Evolutionary conservation across 2,329 filamentous ascomycete species (phyloP), one percentile per base, ranked within the genome.

Genomic region (Lasiodiplodia sp.): DNA sequence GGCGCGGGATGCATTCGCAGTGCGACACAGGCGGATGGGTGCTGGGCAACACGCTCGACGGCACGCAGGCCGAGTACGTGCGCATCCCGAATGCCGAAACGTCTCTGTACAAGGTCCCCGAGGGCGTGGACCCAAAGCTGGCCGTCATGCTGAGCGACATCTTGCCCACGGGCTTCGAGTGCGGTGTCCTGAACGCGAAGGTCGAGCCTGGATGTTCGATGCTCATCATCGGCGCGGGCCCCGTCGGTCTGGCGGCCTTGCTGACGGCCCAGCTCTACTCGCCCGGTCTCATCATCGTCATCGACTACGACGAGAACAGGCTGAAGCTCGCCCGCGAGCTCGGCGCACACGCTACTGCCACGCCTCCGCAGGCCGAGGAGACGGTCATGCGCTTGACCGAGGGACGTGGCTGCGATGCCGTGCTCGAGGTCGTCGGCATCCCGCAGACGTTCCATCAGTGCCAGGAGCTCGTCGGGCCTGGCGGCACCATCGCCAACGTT

Each of bases 351-450:
- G 77, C 82, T 28, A 80, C 79, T 72, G 71, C 2, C 69, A 78
- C 5, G 72, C 73, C 0, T 77, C 60, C 66, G 10, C 52, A 81
- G n/a, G 77, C 80, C 0, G 75, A 80, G 4, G 77, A 81, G 11
- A 71, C 73, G 3, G 78, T 87, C 2, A 79, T 79, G 71, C 75
- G 75, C 0, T 70, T 87, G 64, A 87, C 85, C 0, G 82, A 82
- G n/a, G 83, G 82, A 1, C 79, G 83, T 65, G 87, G 86, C 0
- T 87, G 85, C 70, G 86, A 89, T 69, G 79, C 84, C 0, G 86
- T 89, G 0, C 86, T 88, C 62, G 87, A 88, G 74, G 86, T 85
- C 0, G 87, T 88, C 1, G 87, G 87, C 1, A 78, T 86, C 10
- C 84, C 85, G 0, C 79, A 79, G 0, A 87, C 84, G 0, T 87